Conservation (phyloP, 1,284 basidiomycete genomes). For the Boletus sp. region DNA sequence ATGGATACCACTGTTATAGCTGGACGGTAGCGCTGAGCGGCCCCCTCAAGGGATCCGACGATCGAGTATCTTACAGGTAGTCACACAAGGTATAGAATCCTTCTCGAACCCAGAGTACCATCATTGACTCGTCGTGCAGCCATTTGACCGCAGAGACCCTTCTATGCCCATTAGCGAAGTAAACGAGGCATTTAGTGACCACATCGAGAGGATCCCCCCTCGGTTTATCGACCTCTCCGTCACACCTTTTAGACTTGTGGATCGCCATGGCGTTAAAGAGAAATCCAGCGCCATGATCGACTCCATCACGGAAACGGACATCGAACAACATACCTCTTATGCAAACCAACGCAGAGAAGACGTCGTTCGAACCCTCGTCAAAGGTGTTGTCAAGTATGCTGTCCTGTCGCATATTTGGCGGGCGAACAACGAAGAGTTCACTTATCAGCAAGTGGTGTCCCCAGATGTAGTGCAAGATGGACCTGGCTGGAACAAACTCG, state of each 20-base stretch:
- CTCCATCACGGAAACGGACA: conserved; percentile 4
- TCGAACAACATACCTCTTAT: neutral
- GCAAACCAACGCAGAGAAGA: conserved; percentile 1
- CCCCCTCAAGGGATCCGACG: too few species aligned
- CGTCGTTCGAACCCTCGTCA: neutral
- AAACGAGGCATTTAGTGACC: conserved; percentile 1
- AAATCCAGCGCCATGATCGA: neutral
- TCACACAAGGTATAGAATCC: neutral
- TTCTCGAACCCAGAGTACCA: neutral
- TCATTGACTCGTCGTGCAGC: neutral
- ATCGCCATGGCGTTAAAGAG: neutral
- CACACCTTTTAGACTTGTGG: neutral
- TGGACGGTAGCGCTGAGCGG: neutral
- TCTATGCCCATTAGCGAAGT: conserved; percentile 3
- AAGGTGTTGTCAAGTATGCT: neutral
- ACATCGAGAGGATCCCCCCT: neutral
- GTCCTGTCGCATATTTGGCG: neutral
- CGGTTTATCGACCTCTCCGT: neutral
- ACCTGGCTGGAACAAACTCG: neutral
- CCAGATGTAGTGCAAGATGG: neutral
- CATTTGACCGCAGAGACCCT: neutral
- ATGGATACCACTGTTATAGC: too few species aligned
- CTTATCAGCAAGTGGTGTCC: neutral
- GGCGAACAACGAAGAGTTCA: neutral
- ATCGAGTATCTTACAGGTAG: neutral